Conservation (phyloP, 1,284 basidiomycete genomes). For the Sphaerobolus stellatus region DNA sequence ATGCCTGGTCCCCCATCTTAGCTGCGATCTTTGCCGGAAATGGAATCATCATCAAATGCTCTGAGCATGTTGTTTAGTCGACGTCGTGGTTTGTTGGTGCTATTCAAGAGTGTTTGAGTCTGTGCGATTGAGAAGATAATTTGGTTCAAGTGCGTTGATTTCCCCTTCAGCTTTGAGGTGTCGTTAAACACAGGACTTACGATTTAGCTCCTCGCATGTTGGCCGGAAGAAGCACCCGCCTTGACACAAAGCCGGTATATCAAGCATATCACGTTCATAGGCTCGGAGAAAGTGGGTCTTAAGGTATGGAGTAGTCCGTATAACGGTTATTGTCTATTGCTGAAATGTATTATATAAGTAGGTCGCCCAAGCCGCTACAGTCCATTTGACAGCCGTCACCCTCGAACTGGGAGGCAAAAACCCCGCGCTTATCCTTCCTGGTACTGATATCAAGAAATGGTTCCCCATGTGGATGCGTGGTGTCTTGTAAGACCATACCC, state of each 20-base stretch:
- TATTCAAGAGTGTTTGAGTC: conserved; percentile 70
- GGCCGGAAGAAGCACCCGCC: conserved; percentile 81
- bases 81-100: conserved; percentile 79
- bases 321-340: neutral
- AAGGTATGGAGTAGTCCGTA: conserved; percentile 48
- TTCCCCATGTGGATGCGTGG: conserved; percentile 81
- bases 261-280: conserved; percentile 88
- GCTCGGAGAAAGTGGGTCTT: conserved; percentile 86
- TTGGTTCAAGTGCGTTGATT: conserved; percentile 79
- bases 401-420: conserved; percentile 90
- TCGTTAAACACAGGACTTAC: neutral
- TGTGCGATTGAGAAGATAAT: conserved; percentile 77
- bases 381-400: conserved; percentile 84
- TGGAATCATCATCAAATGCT: conserved; percentile 88
- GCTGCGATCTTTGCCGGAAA: conserved; percentile 91
- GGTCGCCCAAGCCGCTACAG: conserved; percentile 81
- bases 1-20: conserved; percentile 90
- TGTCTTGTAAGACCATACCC: conserved; percentile 66
- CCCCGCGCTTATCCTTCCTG: conserved; percentile 73
- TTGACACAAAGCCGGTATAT: conserved; percentile 80
- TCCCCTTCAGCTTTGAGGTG: conserved; percentile 16
- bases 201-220: conserved; percentile 75
- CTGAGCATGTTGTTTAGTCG: conserved; percentile 90
- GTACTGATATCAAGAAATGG: conserved; percentile 70
- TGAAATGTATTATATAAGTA: conserved; percentile 27